Percentiles rank a stretch among this genome's conserved stretches.
Evolutionary conservation across 441 rosid genomes (phyloP).

Genomic region (Pelargonium exstipulatum): DNA sequence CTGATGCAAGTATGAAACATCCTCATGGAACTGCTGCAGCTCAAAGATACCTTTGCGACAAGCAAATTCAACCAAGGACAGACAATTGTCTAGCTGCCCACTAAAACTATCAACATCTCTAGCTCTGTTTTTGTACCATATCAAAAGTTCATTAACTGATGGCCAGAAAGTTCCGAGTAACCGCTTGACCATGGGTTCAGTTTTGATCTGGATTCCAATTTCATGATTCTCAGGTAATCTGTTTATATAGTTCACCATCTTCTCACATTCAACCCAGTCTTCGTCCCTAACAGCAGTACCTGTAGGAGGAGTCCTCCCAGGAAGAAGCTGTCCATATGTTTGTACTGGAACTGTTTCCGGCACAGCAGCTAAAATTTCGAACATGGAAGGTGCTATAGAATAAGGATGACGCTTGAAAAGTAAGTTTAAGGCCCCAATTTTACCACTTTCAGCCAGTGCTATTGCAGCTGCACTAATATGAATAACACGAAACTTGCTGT

Average conservation of each 20-base stretch:
- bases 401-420: slow-evolving; percentile 95
- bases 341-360: slow-evolving; percentile 92
- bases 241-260: slow-evolving; percentile 54
- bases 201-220: slow-evolving; percentile 46
- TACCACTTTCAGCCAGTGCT: slow-evolving; percentile 86
- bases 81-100: slow-evolving; percentile 90
- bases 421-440: slow-evolving; percentile 87
- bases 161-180: slow-evolving; percentile 65
- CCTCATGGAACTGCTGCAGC: slow-evolving; percentile 68
- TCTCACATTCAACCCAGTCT: slow-evolving; percentile 98
- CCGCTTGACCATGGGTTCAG: slow-evolving; percentile 70
- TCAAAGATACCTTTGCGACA: slow-evolving; percentile 65
- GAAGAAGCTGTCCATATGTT: slow-evolving; percentile 87
- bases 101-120: slow-evolving; percentile 77
- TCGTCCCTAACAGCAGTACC: slow-evolving; percentile 75
- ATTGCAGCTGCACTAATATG: slow-evolving; percentile 64
- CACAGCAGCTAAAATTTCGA: slow-evolving; percentile 72
- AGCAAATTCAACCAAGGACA: slow-evolving; percentile 70
- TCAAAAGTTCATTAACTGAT: slow-evolving; percentile 53
- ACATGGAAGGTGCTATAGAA: slow-evolving; percentile 58
- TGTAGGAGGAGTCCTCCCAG: slow-evolving; percentile 68
- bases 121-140: slow-evolving; percentile 88
- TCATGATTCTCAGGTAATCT: slow-evolving; percentile 50
- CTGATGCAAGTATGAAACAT: slow-evolving; percentile 67
- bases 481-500: slow-evolving; percentile 64